These are phyloP conservation scores for Ligustrum vulgare DNA, from an alignment of 257 asterid species.

Conservation along the genomic window DNA sequence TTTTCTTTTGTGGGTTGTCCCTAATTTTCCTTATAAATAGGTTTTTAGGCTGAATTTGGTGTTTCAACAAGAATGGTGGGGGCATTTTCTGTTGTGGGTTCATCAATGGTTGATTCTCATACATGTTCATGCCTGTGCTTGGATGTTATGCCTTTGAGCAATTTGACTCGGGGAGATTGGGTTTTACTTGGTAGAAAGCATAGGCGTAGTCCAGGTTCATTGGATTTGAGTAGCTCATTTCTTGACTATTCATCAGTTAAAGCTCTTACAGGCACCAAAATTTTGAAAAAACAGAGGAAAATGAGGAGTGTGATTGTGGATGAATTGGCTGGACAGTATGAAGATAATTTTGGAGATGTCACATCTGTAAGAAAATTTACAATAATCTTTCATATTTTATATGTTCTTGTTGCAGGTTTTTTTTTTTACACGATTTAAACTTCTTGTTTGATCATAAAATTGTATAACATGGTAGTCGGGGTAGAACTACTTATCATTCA, in stretches of 20 bases:
- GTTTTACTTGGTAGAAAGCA: constrained; percentile 31
- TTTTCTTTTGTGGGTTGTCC: constrained; percentile 20
- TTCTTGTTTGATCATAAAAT: not conserved
- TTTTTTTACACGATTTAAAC: not conserved
- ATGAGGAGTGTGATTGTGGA: constrained; percentile 30
- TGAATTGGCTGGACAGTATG: constrained; percentile 60
- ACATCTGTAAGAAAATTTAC: constrained; percentile 40
- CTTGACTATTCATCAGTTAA: constrained; percentile 38
- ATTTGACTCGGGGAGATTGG: constrained; percentile 35
- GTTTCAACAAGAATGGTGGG: constrained; percentile 41
- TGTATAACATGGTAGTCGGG: not conserved
- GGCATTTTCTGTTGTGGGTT: constrained; percentile 53
- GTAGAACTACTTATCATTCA: not conserved
- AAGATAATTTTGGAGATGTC: constrained; percentile 64
- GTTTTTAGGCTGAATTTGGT: constrained; percentile 14
- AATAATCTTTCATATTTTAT: not conserved
- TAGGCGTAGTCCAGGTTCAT: constrained; percentile 30
- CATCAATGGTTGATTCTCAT: constrained; percentile 51
- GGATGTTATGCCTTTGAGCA: constrained; percentile 38
- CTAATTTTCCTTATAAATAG: constrained; percentile 12
- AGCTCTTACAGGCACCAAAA: constrained; percentile 33
- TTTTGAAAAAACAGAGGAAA: constrained; percentile 39
- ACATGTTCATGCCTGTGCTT: constrained; percentile 47
- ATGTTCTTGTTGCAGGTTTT: not conserved
- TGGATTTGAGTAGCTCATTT: constrained; percentile 55